Base-by-base conservation (phyloP, 2,329 filamentous ascomycete species). In the Lasiodiplodia hormozganensis region DNA sequence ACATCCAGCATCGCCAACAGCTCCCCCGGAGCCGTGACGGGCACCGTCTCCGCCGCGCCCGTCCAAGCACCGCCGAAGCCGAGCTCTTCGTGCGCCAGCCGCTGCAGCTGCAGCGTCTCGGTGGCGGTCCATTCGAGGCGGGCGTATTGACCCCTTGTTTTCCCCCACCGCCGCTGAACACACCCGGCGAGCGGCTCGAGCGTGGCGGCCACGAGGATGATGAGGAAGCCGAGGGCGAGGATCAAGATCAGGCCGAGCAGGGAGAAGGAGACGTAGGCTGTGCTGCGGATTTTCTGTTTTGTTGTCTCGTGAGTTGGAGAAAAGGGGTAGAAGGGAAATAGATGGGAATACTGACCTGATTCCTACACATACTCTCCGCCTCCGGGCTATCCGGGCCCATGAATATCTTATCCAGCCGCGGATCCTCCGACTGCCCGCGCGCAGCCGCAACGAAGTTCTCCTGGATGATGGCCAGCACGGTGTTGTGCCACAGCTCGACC, bases 401-500 rank as follows among this genome's bases (percentile, higher is more conserved):
- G 1, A 56, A 16, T 2, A 56, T 1, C 52, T 18, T 14, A 10
- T 38, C 34, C 54, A 40, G 2, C 12, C 3, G 18, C 53, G 43
- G 1, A 23, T 36, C 28, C 11, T 21, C 60, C 14, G 18, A 25
- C 18, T 18, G n/a, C 4, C 43, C 43, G 10, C 34, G 28, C 47
- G 34, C 11, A 18, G 60, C 14, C 11, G 38, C 38, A 14, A 40
- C 38, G 38, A 40, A 40, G 14, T 1, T 16, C 38, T 40, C 38
- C 38, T 40, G 38, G 0, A 40, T 3, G 3, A 40, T 21, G 2
- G 60, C 43, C 8, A 60, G 51, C 3, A 8, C 16, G 1, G 25
- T n/a, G 4, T 16, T 2, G 21, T 52, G 49, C 76, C 74, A 80
- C 49, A 72, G 70, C 23, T 73, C 68, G 16, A 79, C 70, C 64